Percentiles rank a stretch among this genome's conserved stretches.
These are phyloP conservation scores for Tieghemiomyces parasiticus DNA, from an alignment of 192 early-diverging fungal species.

Conservation along the genomic window DNA sequence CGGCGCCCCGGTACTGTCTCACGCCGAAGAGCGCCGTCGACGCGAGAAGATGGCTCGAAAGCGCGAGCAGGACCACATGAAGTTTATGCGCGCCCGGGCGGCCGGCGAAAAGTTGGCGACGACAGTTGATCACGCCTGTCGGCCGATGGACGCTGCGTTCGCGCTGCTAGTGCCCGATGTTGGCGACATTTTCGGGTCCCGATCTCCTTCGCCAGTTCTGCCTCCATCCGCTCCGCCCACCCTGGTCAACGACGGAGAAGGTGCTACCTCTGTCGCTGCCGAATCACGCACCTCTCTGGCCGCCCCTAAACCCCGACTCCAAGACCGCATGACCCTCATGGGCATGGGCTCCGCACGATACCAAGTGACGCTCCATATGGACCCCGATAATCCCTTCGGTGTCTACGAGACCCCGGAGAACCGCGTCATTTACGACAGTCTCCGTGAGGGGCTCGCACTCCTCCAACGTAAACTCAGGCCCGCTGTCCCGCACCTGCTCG, in stretches of 20 bases:
- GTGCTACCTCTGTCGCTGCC: too few relatives aligned
- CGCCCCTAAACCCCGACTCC: too few relatives aligned
- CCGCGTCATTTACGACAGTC: slow-evolving; percentile 32
- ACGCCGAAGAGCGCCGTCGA: neutral
- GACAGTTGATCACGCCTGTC: too few relatives aligned
- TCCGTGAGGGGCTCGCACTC: slow-evolving; percentile 31
- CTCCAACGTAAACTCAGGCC: slow-evolving; percentile 28
- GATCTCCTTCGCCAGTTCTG: neutral
- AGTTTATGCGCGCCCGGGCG: neutral
- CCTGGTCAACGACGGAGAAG: slow-evolving; percentile 12
- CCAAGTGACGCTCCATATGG: slow-evolving; percentile 34
- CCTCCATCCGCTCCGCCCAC: neutral
- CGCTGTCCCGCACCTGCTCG: slow-evolving; percentile 31
- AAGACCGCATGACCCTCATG: slow-evolving; percentile 27
- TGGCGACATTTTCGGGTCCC: slow-evolving; percentile 14
- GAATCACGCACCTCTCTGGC: too few relatives aligned
- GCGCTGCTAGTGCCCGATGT: slow-evolving; percentile 22
- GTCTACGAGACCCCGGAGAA: slow-evolving; percentile 38
- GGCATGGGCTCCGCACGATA: slow-evolving; percentile 48
- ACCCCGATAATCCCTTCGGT: slow-evolving; percentile 30
- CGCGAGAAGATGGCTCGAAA: neutral
- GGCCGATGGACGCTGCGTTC: slow-evolving; percentile 3
- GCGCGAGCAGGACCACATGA: neutral
- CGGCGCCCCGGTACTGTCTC: neutral
- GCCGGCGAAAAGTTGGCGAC: neutral